Evolutionary conservation across 2,329 filamentous ascomycete species (phyloP).

Genomic region (Pestalotiopsis sp.): DNA sequence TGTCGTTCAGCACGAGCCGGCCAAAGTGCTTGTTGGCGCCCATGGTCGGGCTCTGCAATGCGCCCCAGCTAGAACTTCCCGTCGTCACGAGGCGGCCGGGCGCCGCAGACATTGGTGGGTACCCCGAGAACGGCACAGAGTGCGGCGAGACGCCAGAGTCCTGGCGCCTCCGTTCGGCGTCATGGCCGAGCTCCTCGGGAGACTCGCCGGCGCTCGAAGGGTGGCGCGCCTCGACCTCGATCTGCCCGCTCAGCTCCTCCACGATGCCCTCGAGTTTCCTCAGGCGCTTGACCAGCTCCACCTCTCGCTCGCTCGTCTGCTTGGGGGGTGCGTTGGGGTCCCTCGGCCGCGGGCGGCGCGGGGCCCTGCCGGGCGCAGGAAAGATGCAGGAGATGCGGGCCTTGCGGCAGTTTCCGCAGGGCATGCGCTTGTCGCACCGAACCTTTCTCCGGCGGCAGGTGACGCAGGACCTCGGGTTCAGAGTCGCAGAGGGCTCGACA

Average conservation of each 20-base stretch:
- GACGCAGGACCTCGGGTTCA: slow-evolving; percentile 43
- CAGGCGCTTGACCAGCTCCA: slow-evolving; percentile 71
- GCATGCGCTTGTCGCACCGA: slow-evolving; percentile 76
- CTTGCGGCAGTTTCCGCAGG: slow-evolving; percentile 73
- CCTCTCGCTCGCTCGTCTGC: slow-evolving; percentile 61
- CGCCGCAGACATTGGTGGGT: background rate
- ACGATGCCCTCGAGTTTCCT: slow-evolving; percentile 76
- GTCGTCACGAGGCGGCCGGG: slow-evolving; percentile 3
- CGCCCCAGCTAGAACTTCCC: slow-evolving; percentile 6
- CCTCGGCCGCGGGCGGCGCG: slow-evolving; percentile 64
- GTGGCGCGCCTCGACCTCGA: slow-evolving; percentile 53
- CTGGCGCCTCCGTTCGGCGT: slow-evolving; percentile 7
- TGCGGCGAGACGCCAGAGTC: slow-evolving; percentile 19
- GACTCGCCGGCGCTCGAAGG: slow-evolving; percentile 34
- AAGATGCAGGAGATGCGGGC: slow-evolving; percentile 73
- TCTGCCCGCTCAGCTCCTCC: slow-evolving; percentile 65
- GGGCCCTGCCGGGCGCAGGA: slow-evolving; percentile 71
- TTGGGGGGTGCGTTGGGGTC: slow-evolving; percentile 63
- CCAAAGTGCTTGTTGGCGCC: slow-evolving; percentile 59
- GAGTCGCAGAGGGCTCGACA: slow-evolving; percentile 26
- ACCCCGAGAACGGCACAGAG: background rate
- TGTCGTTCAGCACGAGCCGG: slow-evolving; percentile 68
- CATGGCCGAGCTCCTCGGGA: slow-evolving; percentile 35
- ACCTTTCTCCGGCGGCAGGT: slow-evolving; percentile 61
- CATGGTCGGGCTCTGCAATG: slow-evolving; percentile 26